Conservation (phyloP, 768 basidiomycete genomes). For the Lactarius quietus region DNA sequence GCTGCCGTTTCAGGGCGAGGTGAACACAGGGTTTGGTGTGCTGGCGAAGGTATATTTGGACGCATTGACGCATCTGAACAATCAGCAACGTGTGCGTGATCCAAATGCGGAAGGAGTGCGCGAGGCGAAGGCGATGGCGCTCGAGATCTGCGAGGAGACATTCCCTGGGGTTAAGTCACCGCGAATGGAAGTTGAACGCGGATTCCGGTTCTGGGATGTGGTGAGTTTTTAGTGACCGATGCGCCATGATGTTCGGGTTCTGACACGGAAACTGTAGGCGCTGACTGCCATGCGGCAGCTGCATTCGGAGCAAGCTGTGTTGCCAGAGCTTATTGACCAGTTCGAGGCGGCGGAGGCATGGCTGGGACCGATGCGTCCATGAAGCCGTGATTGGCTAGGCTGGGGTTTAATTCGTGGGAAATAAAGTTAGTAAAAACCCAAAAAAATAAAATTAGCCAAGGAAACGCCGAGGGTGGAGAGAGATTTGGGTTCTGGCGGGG, state of each 20-base stretch:
- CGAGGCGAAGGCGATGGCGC: conserved; percentile 81
- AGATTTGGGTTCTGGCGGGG: conserved; percentile 6
- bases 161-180: conserved; percentile 90
- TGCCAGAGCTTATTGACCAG: conserved; percentile 87
- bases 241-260: conserved; percentile 10
- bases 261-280: conserved; percentile 45
- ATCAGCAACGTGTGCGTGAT: conserved; percentile 70
- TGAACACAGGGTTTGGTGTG: conserved; percentile 97
- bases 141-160: conserved; percentile 90
- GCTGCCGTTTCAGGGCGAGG: conserved; percentile 92
- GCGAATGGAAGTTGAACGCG: conserved; percentile 86
- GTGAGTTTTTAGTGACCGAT: conserved; percentile 49
- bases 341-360: conserved; percentile 95
- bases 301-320: conserved; percentile 75
- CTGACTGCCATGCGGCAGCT: conserved; percentile 88
- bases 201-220: conserved; percentile 98
- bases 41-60: conserved; percentile 96
- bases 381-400: conserved; percentile 31
- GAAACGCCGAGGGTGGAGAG: conserved; percentile 15
- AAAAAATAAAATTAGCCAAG: background rate
- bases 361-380: conserved; percentile 89
- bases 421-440: background rate
- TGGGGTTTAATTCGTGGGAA: conserved; percentile 15
- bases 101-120: conserved; percentile 73
- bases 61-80: conserved; percentile 84